Evolutionary conservation across 2,329 filamentous ascomycete genomes (phyloP), one percentile per base, ranked within the genome.

Genomic region (Aquanectria penicillioides): DNA sequence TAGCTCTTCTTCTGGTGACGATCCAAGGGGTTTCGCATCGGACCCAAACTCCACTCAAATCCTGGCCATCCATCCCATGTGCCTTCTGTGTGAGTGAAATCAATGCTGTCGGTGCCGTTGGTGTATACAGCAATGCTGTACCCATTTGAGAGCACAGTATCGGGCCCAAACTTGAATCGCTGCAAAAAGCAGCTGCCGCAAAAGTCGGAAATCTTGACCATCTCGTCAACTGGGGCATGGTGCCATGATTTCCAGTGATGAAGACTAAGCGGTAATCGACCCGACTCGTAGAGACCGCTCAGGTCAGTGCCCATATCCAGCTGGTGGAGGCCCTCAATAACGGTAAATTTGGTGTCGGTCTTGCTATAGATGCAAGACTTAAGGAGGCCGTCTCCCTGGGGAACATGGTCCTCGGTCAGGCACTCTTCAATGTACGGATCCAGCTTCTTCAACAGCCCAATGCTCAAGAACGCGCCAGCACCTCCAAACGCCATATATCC

Each of bases 171-270:
- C 38, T 79, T 75, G 76, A 81, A 88, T 20, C 86, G 79, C 65
- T 85, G 83, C 44, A 89, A 73, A 60, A 87, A 80, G 57, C 86
- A 88, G 43, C 82, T 81, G 5, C 86, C 86, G 63, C 86, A 88
- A n/a, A 86, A 69, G 9, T 78, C 70, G 6, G 79, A 74, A 11
- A 85, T 74, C 33, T 76, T 72, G 26, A 81, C 78, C 74, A 86
- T 82, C 55, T 79, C 76, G 41, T 79, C 77, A 36, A 87, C 73
- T 1, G 81, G 81, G 22, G 76, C 77, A 8, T 77, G 66, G 72
- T 86, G 86, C 84, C 85, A 88, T 11, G 80, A 83, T 70, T 86
- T 87, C 85, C 85, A 88, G 74, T 89, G 86, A 69, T 89, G 86
- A 6, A 89, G 74, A 46, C 81, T 86, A 11, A 88, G 73, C 0